phyloP scores from a whole-genome alignment of 139 green algal species.

The Chlamydomonas sp. region DNA sequence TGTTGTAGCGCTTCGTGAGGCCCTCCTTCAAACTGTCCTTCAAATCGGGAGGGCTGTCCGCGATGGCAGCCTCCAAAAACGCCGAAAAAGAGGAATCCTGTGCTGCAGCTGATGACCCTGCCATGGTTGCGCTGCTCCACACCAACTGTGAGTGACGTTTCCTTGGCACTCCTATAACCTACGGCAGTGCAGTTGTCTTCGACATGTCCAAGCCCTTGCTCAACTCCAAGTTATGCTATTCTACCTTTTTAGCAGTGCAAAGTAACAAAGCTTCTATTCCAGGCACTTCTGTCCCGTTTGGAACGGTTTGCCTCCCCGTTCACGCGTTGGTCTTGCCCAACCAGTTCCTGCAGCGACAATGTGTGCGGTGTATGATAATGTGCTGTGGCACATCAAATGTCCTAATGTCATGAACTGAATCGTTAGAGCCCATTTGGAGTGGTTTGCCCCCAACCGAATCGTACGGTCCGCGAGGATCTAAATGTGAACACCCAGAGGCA shows the following conservation, averaged over 20 bases:
- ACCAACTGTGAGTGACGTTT: too few species aligned
- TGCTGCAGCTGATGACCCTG: not conserved
- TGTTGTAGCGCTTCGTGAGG: constrained; percentile 16
- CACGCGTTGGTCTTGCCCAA: not conserved
- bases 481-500: too few species aligned
- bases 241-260: too few species aligned
- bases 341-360: not conserved
- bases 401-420: not conserved
- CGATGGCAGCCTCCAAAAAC: not conserved
- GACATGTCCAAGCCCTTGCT: too few species aligned
- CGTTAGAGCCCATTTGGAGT: not conserved
- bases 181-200: too few species aligned
- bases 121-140: not conserved
- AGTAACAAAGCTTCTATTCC: too few species aligned
- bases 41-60: constrained; percentile 5
- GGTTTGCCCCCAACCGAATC: too few species aligned
- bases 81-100: not conserved
- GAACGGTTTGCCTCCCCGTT: too few species aligned
- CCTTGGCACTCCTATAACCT: too few species aligned
- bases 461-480: too few species aligned
- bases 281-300: too few species aligned
- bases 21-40: constrained; percentile 1
- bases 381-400: not conserved
- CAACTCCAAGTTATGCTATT: too few species aligned
- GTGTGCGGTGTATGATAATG: not conserved